Base-by-base conservation (phyloP, 2,329 filamentous ascomycete species). In the Hypoxylon sp. region DNA sequence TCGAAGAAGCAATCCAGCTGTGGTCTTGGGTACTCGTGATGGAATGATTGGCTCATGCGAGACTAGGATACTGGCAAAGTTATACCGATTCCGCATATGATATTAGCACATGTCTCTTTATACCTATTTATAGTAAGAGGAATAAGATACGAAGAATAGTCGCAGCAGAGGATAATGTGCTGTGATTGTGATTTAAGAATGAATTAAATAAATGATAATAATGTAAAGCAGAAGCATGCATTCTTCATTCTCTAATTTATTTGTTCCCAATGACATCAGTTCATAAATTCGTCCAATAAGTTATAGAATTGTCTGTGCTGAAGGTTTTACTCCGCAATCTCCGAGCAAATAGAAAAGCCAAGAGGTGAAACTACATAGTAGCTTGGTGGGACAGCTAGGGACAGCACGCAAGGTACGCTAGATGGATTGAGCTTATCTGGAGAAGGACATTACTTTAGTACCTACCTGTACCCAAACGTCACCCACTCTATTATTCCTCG, bases 31-130 rank as follows among this genome's bases (percentile, higher is more conserved):
- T 34, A 45, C 56, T 54, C 56, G 56, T 59, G 56, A 53, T 46
- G 31, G 46, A 54, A 59, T 51, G 56, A 59, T 59, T 59, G 56
- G 56, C 20, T 41, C 20, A 54, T 57, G 52, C 52, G 32, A 21
- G 21, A 38, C 42, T 17, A 27, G 8, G 11, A 5, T 21, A 7
- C 13, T 7, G 17, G 27, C 26, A 13, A 16, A 25, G 40, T 19
- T 41, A 49, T 41, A 38, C 19, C 7, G 20, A 26, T 38, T n/a
- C 23, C 19, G 34, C 34, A 32, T 30, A 25, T 34, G 44, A 42
- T 36, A 29, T 49, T 49, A 49, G 45, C 30, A 36, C 36, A 42
- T 12, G 31, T 21, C 45, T 34, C 21, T 40, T 13, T 29, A 21
- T 35, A 48, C 20, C n/a, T 34, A 26, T 27, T 21, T 32, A 27